Base-by-base conservation (phyloP, 140 eudicot species). In the Flaveria floridana region DNA sequence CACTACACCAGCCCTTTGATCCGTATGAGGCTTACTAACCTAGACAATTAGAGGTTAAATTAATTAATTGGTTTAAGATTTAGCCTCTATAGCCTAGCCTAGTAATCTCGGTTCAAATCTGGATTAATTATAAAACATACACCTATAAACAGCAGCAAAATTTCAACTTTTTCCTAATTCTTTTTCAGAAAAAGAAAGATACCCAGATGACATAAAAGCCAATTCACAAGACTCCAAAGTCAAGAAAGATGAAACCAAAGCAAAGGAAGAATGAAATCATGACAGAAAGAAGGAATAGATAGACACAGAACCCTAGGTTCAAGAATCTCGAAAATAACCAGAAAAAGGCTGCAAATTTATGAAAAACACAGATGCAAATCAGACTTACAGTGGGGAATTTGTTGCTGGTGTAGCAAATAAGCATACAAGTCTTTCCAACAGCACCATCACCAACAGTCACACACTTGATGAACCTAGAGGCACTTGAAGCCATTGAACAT, bases 361-460 rank as follows among this genome's bases (percentile, higher is more conserved):
- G 23, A 51, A 73, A 73, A 25, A 25, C 75, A 68, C 75, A 80
- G 83, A 80, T 73, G 72, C 76, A 79, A 74, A 66, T 4, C 15
- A 14, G 47, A 83, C 90, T 85, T 75, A 88, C 94, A 70, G 94
- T 88, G 64, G 94, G 94, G 76, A 88, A 88, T 70, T 88, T 88
- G 86, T 88, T 88, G 74, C 94, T 88, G 21, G 94, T 88, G 28
- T 88, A 88, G 68, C 94, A 88, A 81, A 88, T 88, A 61, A 88
- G 90, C 94, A 88, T 88, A 83, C 94, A 88, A 65, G 94, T 88
- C 70, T 88, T 88, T 6, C 94, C 90, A 73, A 85, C 94, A 79
- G 94, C 90, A 20, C 94, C 94, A 79, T 88, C 94, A 74, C 94
- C 94, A 63, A 88, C 94, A 30, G 94, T 88, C 0, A 88, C 94